A percentile compares a stretch with the other conserved stretches of the same genome.
phyloP scores from a whole-genome alignment of 2,329 filamentous ascomycete genomes.

The Aspergillus sp. region DNA sequence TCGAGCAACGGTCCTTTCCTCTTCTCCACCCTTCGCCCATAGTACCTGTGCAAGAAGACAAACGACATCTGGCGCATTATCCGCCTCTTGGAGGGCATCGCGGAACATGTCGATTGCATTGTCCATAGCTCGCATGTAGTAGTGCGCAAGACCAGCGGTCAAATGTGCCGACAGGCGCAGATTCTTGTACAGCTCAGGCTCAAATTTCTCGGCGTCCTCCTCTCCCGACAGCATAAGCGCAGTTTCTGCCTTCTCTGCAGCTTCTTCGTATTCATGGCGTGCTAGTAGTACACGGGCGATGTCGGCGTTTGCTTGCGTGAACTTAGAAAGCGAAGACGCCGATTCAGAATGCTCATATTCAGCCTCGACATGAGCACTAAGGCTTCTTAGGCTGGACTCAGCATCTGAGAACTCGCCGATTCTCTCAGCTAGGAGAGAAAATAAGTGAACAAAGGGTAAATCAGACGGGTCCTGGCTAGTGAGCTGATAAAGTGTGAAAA shows the following conservation, averaged over 20 bases:
- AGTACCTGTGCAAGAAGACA: constrained; percentile 88
- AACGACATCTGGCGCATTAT: constrained; percentile 75
- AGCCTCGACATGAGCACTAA: constrained; percentile 71
- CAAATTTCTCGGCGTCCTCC: constrained; percentile 63
- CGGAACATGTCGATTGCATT: constrained; percentile 78
- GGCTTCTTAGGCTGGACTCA: constrained; percentile 61
- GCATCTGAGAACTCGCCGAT: constrained; percentile 67
- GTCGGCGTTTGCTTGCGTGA: constrained; percentile 82
- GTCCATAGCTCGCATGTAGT: constrained; percentile 65
- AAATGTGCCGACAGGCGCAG: constrained; percentile 81
- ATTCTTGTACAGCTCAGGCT: constrained; percentile 62
- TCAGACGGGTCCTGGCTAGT: constrained; percentile 69
- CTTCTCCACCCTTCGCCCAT: constrained; percentile 80
- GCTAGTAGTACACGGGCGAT: constrained; percentile 82
- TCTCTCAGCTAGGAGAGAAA: constrained; percentile 78
- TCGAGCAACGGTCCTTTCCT: constrained; percentile 73
- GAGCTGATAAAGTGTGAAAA: constrained; percentile 85
- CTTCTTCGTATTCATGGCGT: constrained; percentile 61
- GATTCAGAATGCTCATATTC: constrained; percentile 86
- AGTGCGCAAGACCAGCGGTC: constrained; percentile 79
- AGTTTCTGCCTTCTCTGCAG: constrained; percentile 76
- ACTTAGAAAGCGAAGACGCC: constrained; percentile 67
- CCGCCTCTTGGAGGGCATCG: constrained; percentile 73
- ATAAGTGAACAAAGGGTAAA: constrained; percentile 72
- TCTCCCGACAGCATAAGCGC: constrained; percentile 78